A percentile compares a stretch with the other conserved stretches of the same genome.
phyloP scores from a whole-genome alignment of 2,329 filamentous ascomycete species.

The Dactylellina drechsleri region DNA sequence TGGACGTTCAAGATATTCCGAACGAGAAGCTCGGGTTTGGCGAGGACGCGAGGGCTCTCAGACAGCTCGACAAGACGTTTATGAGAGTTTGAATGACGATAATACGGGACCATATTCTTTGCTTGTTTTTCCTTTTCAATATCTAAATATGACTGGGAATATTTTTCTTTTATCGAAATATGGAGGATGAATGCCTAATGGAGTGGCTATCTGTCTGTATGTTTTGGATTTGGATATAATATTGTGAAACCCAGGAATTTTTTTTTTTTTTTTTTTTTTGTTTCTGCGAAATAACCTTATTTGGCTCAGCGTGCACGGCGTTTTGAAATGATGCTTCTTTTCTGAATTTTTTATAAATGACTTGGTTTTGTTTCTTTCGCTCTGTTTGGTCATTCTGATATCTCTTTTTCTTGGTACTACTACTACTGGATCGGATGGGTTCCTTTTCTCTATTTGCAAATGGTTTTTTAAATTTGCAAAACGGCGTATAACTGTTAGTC shows the following conservation, averaged over 20 bases:
- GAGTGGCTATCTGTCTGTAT: constrained; percentile 30
- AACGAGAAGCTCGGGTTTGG: constrained; percentile 69
- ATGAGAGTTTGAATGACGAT: constrained; percentile 32
- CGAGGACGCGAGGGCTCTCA: constrained; percentile 73
- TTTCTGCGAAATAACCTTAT: background rate
- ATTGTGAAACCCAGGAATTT: constrained; percentile 12
- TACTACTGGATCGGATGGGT: background rate
- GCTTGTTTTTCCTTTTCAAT: constrained; percentile 4
- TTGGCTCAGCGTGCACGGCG: constrained; percentile 43
- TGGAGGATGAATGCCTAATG: constrained; percentile 11
- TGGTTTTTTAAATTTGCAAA: constrained; percentile 8
- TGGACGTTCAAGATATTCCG: constrained; percentile 67
- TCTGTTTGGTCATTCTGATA: background rate
- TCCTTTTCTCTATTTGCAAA: constrained; percentile 3
- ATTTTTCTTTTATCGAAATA: constrained; percentile 1
- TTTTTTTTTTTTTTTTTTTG: constrained; percentile 14
- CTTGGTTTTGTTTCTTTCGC: background rate
- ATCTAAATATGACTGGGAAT: background rate
- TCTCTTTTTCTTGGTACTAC: background rate
- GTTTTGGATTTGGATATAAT: constrained; percentile 22
- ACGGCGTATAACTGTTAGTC: constrained; percentile 6
- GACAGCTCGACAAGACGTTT: constrained; percentile 71
- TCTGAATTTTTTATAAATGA: constrained; percentile 15
- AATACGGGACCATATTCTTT: constrained; percentile 10
- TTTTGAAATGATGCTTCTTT: constrained; percentile 15